Conservation (phyloP, 2,329 filamentous ascomycete genomes). For the Cyphellophora attinorum region DNA sequence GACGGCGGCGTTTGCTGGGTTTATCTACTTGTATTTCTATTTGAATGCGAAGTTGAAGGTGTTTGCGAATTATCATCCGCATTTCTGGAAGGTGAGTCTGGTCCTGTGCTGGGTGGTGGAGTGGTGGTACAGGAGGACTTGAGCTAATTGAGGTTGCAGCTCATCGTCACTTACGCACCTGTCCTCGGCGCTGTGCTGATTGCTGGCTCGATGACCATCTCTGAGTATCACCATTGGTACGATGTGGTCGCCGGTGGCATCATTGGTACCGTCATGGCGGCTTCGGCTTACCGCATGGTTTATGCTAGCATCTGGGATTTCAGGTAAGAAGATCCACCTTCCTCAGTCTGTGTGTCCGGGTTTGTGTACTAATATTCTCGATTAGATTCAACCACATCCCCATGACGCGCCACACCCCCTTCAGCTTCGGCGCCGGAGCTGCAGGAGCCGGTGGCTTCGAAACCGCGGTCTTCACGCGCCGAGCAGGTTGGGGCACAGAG, state of each 20-base stretch:
- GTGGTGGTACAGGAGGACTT: too few species aligned
- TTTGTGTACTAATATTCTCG: too few species aligned
- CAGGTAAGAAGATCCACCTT: too few species aligned
- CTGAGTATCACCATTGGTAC: constrained; percentile 69
- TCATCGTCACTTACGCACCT: constrained; percentile 54
- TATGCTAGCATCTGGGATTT: too few species aligned
- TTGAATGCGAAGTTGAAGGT: constrained; percentile 72
- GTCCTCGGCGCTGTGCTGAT: constrained; percentile 60
- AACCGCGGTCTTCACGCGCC: constrained; percentile 48
- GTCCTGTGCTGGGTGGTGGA: too few species aligned
- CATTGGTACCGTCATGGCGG: constrained; percentile 58
- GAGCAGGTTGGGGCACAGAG: constrained; percentile 50
- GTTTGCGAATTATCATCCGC: constrained; percentile 61
- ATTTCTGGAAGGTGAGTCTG: constrained; percentile 69
- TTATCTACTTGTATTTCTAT: constrained; percentile 59
- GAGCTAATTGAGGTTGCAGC: too few species aligned
- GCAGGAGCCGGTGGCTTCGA: constrained; percentile 36
- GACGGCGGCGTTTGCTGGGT: constrained; percentile 45
- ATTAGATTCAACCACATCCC: constrained; percentile 60
- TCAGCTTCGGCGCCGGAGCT: constrained; percentile 36
- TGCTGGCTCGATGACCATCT: constrained; percentile 59
- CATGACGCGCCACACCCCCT: constrained; percentile 48
- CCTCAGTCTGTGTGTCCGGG: too few species aligned
- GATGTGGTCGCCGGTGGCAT: constrained; percentile 58
- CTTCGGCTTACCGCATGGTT: constrained; percentile 55